A percentile compares a stretch with the other conserved stretches of the same genome.
Evolutionary conservation across 495 filamentous ascomycete species (phyloP).

Genomic region (Astrothelium macrocarpum): DNA sequence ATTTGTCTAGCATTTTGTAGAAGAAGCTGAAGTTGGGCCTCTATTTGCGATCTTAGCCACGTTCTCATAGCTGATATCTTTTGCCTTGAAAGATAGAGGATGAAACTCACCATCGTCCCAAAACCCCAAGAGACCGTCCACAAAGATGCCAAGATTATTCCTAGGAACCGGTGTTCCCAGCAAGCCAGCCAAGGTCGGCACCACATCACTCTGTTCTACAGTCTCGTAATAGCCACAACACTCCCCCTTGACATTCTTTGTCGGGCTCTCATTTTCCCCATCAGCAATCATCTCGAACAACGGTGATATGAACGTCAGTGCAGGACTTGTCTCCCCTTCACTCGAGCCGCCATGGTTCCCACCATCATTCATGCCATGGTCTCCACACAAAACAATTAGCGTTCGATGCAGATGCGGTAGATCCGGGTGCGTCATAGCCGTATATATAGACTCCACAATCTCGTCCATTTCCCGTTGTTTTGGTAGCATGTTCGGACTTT

Average conservation of each 20-base stretch:
- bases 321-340: constrained; percentile 85
- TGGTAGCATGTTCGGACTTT: constrained; percentile 76
- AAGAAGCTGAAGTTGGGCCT: constrained; percentile 42
- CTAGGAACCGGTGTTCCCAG: constrained; percentile 82
- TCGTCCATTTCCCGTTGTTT: constrained; percentile 94
- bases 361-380: constrained; percentile 98
- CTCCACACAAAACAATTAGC: constrained; percentile 77
- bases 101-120: constrained; percentile 49
- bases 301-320: constrained; percentile 84
- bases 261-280: constrained; percentile 30
- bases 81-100: background rate
- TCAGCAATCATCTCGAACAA: constrained; percentile 53
- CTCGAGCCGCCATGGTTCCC: constrained; percentile 94
- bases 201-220: constrained; percentile 88
- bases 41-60: background rate
- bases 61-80: too few species aligned
- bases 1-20: constrained; percentile 72
- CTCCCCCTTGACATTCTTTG: constrained; percentile 32
- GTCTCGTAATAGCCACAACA: constrained; percentile 72
- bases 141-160: constrained; percentile 86
- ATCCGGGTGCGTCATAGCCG: constrained; percentile 53
- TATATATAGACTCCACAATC: constrained; percentile 66
- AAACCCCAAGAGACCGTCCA: constrained; percentile 63
- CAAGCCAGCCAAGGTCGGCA: constrained; percentile 77
- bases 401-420: constrained; percentile 60